Percentiles rank a stretch among this genome's conserved stretches.
Evolutionary conservation across 2,329 filamentous ascomycete genomes (phyloP).

Genomic region (Colletotrichum lindemuthianum): DNA sequence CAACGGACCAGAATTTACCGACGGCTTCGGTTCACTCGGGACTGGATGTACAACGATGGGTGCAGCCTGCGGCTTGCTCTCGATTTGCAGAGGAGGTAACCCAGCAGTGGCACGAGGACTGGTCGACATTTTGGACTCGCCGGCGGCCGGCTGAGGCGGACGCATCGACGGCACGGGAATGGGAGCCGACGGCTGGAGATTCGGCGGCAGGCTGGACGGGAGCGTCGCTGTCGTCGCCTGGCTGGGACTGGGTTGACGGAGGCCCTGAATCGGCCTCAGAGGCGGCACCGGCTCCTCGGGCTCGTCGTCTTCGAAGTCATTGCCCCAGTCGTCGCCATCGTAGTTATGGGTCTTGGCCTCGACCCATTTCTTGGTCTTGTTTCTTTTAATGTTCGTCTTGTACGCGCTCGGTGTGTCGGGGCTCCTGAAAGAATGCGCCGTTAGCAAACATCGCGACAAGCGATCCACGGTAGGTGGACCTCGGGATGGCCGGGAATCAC

Average conservation of each 20-base stretch:
- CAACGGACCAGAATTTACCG: conserved; percentile 13
- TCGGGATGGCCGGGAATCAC: conserved; percentile 8
- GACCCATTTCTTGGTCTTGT: conserved; percentile 95
- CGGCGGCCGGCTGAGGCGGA: conserved; percentile 22
- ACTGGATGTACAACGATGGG: conserved; percentile 2
- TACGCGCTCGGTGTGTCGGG: conserved; percentile 57
- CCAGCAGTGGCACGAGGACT: conserved; percentile 41
- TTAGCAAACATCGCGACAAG: conserved; percentile 12
- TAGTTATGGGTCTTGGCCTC: conserved; percentile 88
- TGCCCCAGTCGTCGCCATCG: conserved; percentile 94
- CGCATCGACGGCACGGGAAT: conserved; percentile 42
- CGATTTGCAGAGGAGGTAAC: conserved; percentile 45
- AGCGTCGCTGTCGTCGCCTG: conserved; percentile 42
- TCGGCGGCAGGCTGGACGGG: conserved; percentile 37
- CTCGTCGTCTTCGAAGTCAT: conserved; percentile 65
- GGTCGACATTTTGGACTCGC: conserved; percentile 34
- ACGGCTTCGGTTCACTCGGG: conserved; percentile 24
- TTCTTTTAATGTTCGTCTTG: conserved; percentile 86
- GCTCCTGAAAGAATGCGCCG: conserved; percentile 16
- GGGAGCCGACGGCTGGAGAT: conserved; percentile 33
- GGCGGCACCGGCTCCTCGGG: conserved; percentile 49
- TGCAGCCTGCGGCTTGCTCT: conserved; percentile 40
- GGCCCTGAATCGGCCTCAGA: conserved; percentile 31
- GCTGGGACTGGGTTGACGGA: conserved; percentile 46
- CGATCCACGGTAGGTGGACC: neutral